A percentile compares a stretch with the other conserved stretches of the same genome.
phyloP scores from a whole-genome alignment of 306 rosid genomes.

The Gynostemma pentaphyllum region DNA sequence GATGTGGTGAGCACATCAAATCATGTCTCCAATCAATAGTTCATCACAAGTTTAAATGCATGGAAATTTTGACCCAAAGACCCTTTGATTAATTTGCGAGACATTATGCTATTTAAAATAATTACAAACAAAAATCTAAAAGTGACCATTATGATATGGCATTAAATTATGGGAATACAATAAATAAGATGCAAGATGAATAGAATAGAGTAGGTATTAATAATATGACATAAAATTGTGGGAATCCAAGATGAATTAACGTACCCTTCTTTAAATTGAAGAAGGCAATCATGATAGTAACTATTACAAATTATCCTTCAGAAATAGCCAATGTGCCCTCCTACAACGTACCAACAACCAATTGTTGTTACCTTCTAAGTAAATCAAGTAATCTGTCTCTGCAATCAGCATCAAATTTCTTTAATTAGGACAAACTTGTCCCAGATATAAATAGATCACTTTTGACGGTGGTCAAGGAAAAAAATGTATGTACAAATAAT shows the following conservation, averaged over 20 bases:
- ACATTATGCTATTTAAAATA: too few relatives aligned
- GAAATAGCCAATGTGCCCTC: constrained; percentile 29
- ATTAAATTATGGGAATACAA: too few relatives aligned
- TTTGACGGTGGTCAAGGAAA: constrained; percentile 38
- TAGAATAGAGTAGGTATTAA: not conserved
- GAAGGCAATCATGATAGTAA: constrained; percentile 18
- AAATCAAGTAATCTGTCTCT: constrained; percentile 9
- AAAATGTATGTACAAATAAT: constrained; percentile 71
- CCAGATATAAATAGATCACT: constrained; percentile 48
- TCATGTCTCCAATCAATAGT: too few relatives aligned
- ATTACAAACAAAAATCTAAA: too few relatives aligned
- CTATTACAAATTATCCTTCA: constrained; percentile 28
- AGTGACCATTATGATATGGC: too few relatives aligned
- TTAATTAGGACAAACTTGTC: constrained; percentile 35
- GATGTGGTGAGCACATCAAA: too few relatives aligned
- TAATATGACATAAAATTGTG: not conserved
- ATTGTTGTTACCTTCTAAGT: constrained; percentile 14
- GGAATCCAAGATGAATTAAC: not conserved
- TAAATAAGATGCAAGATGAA: too few relatives aligned
- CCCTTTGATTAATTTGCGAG: too few relatives aligned
- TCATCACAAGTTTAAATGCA: too few relatives aligned
- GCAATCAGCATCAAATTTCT: constrained; percentile 16
- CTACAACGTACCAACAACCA: constrained; percentile 8
- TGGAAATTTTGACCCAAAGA: too few relatives aligned
- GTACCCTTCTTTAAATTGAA: constrained; percentile 36